Percentiles rank a stretch among this genome's conserved stretches.
Conservation (phyloP, 495 filamentous ascomycete species). For the Trichodelitschia bisporula region DNA sequence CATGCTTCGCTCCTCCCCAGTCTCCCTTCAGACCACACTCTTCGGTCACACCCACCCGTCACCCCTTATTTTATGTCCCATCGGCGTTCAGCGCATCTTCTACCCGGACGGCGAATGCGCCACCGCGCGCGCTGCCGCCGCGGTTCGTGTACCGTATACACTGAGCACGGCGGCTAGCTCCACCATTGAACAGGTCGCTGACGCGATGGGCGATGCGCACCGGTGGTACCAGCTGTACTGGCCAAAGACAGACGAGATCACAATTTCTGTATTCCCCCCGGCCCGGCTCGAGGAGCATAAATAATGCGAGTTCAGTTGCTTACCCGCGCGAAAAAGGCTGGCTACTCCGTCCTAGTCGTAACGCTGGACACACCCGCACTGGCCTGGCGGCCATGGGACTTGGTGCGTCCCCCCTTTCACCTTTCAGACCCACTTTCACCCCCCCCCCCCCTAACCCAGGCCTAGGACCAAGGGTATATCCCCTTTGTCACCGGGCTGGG, state of each 20-base stretch:
- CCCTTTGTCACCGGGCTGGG: slow-evolving; percentile 2
- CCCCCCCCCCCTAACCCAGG: too few species aligned
- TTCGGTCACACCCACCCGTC: slow-evolving; percentile 1
- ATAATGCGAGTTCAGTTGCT: slow-evolving; percentile 7
- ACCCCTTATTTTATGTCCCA: slow-evolving; percentile 20
- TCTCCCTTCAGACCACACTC: not conserved
- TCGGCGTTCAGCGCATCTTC: slow-evolving; percentile 22
- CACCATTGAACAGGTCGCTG: not conserved
- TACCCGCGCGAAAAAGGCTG: slow-evolving; percentile 7
- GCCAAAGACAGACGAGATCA: too few species aligned
- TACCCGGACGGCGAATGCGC: slow-evolving; percentile 26
- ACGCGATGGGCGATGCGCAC: slow-evolving; percentile 18
- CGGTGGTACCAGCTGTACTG: slow-evolving; percentile 18
- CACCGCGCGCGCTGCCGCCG: slow-evolving; percentile 19
- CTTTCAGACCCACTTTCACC: too few species aligned
- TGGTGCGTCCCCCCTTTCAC: too few species aligned
- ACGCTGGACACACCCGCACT: slow-evolving; percentile 11
- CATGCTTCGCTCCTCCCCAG: not conserved
- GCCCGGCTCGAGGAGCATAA: slow-evolving; percentile 14
- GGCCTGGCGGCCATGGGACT: slow-evolving; percentile 10
- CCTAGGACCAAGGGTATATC: too few species aligned
- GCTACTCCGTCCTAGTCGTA: slow-evolving; percentile 11
- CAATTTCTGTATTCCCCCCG: too few species aligned
- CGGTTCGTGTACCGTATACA: slow-evolving; percentile 19
- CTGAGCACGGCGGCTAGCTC: slow-evolving; percentile 27